Evolutionary conservation across 345 rosid species (phyloP).

Genomic region (Eucalyptus guilfoylei): DNA sequence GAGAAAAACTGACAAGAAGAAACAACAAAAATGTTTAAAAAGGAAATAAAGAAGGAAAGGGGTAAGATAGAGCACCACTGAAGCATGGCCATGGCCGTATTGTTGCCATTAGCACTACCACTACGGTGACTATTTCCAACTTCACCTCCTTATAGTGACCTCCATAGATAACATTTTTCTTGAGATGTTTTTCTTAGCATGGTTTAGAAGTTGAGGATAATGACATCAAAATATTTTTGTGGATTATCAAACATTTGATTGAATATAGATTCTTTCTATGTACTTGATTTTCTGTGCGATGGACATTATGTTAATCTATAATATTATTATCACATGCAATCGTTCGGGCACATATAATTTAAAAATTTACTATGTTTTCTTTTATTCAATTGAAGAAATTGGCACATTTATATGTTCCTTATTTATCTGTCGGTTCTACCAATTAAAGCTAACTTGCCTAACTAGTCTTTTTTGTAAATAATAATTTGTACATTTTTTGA

Average conservation of each 20-base stretch:
- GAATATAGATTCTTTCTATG: too few species aligned
- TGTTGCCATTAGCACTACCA: accelerated
- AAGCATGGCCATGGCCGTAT: background rate
- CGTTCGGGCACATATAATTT: too few species aligned
- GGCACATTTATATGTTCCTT: background rate
- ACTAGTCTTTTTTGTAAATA: background rate
- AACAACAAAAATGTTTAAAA: background rate
- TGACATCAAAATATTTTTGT: background rate
- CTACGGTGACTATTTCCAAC: background rate
- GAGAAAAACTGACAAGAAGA: background rate
- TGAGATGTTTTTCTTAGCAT: background rate
- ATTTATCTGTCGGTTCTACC: background rate
- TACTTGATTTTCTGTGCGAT: too few species aligned
- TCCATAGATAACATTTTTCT: background rate
- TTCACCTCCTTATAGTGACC: background rate
- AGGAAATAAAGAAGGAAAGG: background rate
- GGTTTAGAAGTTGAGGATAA: background rate
- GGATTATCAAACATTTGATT: background rate
- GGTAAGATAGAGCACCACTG: background rate
- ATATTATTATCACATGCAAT: too few species aligned
- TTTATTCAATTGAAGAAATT: background rate
- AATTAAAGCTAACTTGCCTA: background rate
- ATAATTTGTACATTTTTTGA: too few species aligned
- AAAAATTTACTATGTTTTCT: too few species aligned
- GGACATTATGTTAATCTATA: too few species aligned